Conservation (phyloP, 148 eudicot genomes). For the Diospyros kaki region DNA sequence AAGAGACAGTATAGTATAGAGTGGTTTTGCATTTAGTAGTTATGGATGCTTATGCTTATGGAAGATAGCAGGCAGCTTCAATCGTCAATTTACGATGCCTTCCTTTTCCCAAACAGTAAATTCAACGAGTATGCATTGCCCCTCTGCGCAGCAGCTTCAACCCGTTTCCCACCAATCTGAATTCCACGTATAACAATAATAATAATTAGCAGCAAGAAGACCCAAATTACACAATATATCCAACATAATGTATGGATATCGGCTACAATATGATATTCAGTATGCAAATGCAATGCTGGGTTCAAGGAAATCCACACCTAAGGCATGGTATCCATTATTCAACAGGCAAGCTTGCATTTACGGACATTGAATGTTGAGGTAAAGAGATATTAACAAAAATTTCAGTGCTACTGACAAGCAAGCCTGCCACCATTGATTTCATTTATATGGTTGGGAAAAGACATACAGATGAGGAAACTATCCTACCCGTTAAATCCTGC, state of each 20-base stretch:
- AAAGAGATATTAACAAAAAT: too few relatives aligned
- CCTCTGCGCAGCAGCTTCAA: slow-evolving; percentile 66
- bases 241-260: too few relatives aligned
- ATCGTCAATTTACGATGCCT: slow-evolving; percentile 1
- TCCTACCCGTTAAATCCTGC: background rate
- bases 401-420: background rate
- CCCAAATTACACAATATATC: background rate
- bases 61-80: too few relatives aligned
- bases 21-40: too few relatives aligned
- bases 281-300: too few relatives aligned
- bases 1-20: too few relatives aligned
- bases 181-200: background rate
- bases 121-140: slow-evolving; percentile 62
- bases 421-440: background rate
- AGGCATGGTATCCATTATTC: too few relatives aligned
- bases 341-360: too few relatives aligned
- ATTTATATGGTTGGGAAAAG: background rate
- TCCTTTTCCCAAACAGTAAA: slow-evolving; percentile 58
- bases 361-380: too few relatives aligned
- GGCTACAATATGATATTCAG: too few relatives aligned
- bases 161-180: slow-evolving; percentile 76
- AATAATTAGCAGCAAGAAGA: background rate
- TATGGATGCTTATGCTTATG: too few relatives aligned
- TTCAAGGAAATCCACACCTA: too few relatives aligned
- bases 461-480: background rate